phyloP scores from a whole-genome alignment of 1,139 yeast species.

The Diutina rugosa region DNA sequence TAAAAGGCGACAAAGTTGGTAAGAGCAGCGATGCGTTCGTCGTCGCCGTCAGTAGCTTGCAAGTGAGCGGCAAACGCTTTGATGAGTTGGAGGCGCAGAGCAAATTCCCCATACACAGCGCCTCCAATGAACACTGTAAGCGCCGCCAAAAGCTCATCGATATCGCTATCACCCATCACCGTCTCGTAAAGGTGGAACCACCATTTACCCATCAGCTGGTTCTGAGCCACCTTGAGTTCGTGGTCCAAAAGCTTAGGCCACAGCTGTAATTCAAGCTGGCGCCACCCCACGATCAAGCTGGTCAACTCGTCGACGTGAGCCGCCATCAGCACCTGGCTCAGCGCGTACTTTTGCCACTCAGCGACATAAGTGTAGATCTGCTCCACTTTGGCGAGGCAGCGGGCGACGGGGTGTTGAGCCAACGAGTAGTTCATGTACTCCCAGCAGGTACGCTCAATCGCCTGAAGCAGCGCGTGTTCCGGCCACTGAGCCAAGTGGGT shows the following conservation, averaged over 20 bases:
- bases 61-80: slow-evolving; percentile 50
- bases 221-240: slow-evolving; percentile 46
- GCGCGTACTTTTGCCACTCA: slow-evolving; percentile 94
- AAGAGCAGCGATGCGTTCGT: slow-evolving; percentile 28
- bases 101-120: slow-evolving; percentile 65
- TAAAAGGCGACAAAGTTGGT: slow-evolving; percentile 54
- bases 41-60: slow-evolving; percentile 6
- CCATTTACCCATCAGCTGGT: slow-evolving; percentile 57
- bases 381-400: slow-evolving; percentile 71
- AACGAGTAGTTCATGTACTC: slow-evolving; percentile 58
- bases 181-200: slow-evolving; percentile 87
- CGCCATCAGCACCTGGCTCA: slow-evolving; percentile 57
- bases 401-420: slow-evolving; percentile 54
- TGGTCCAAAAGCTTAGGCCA: slow-evolving; percentile 65
- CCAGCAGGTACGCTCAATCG: slow-evolving; percentile 47
- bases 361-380: slow-evolving; percentile 69
- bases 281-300: slow-evolving; percentile 72
- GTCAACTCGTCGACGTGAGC: slow-evolving; percentile 46
- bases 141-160: slow-evolving; percentile 41
- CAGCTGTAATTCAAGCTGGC: slow-evolving; percentile 71
- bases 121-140: slow-evolving; percentile 66
- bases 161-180: slow-evolving; percentile 26
- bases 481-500: slow-evolving; percentile 66
- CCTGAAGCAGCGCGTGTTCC: slow-evolving; percentile 81
- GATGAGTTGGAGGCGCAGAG: slow-evolving; percentile 42